Percentiles rank a stretch among this genome's conserved stretches.
Conservation (phyloP, 257 asterid species). For the Ophiorrhiza pumila region DNA sequence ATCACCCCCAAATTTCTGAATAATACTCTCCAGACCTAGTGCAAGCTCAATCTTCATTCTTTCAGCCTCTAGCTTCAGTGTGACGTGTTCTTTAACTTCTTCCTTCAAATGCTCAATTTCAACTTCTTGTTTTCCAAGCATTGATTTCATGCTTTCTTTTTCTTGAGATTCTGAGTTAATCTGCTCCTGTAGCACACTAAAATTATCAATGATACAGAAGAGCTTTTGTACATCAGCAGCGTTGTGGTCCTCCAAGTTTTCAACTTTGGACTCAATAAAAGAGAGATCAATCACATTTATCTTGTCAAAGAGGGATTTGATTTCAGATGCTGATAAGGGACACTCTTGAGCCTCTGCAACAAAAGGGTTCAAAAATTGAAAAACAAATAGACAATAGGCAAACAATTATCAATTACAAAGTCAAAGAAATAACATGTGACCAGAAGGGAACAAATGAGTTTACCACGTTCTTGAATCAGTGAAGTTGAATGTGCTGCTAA, state of each 20-base stretch:
- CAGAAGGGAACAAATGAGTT: slow-evolving; percentile 4
- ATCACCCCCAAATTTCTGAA: slow-evolving; percentile 59
- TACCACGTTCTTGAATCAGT: slow-evolving; percentile 53
- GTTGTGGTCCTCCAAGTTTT: slow-evolving; percentile 37
- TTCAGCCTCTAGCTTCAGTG: slow-evolving; percentile 37
- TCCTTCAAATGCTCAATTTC: slow-evolving; percentile 59
- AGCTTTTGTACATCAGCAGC: slow-evolving; percentile 54
- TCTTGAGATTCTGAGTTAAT: slow-evolving; percentile 48
- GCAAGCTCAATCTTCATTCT: slow-evolving; percentile 46
- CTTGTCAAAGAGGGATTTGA: slow-evolving; percentile 60
- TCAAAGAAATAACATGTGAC: neutral
- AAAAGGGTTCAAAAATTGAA: slow-evolving; percentile 18
- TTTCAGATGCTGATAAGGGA: slow-evolving; percentile 54
- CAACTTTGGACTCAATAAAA: slow-evolving; percentile 32
- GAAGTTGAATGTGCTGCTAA: slow-evolving; percentile 34
- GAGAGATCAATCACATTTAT: slow-evolving; percentile 54
- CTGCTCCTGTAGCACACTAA: slow-evolving; percentile 43
- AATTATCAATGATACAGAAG: slow-evolving; percentile 61
- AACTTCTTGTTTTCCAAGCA: slow-evolving; percentile 49
- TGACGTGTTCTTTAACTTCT: slow-evolving; percentile 40
- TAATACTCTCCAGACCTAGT: slow-evolving; percentile 52
- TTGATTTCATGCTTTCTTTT: slow-evolving; percentile 55
- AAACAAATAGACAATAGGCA: slow-evolving; percentile 2
- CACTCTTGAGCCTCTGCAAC: slow-evolving; percentile 58
- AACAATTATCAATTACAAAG: neutral